Base-by-base conservation (phyloP, 2,329 filamentous ascomycete genomes). In the Paraphaeosphaeria sporulosa region DNA sequence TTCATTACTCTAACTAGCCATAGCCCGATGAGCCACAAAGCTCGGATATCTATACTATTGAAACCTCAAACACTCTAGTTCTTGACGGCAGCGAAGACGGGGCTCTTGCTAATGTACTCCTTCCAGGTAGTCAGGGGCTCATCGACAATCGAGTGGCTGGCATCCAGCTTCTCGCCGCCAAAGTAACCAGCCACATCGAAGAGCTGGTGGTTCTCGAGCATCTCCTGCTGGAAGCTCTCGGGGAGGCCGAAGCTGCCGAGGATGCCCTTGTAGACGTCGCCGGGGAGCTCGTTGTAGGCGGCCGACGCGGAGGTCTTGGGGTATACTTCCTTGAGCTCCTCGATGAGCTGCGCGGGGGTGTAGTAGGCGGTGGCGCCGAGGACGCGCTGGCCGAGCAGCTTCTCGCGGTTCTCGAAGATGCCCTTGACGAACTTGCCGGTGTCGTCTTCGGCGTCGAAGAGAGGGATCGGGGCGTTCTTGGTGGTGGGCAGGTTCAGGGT, bases 41-140 rank as follows among this genome's bases (percentile, higher is more conserved):
- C 17, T 57, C 32, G 44, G 44, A 42, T 50, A 57, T 57, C 38
- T 43, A 42, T 55, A 21, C 7, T 34, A 21, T 32, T 13, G 2
- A 23, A 23, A 36, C 12, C 44, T 25, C 13, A 43, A 25, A 23
- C 32, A 25, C 8, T 4, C 40, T 51, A 51, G 40, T 58, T 58
- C n/a, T 34, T 32, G 13, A 58, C 48, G 4, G 46, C 21, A 17
- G 57, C 19, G 30, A 59, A 59, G 19, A 52, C 50, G 2, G 57
- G 57, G 50, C 50, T 53, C 40, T 55, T 55, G 19, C 10, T 3
- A 38, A 59, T 59, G 46, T 59, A 59, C 42, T 59, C 32, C 57
- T 59, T 59, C 57, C 57, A 59, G 8, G 57, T 59, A 9, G 57
- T 59, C 30, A 59, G 21, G n/a, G 57, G 57, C 57, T 59, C 57